Evolutionary conservation across 2,329 filamentous ascomycete genomes (phyloP).

Genomic region (Sporothrix humicola): DNA sequence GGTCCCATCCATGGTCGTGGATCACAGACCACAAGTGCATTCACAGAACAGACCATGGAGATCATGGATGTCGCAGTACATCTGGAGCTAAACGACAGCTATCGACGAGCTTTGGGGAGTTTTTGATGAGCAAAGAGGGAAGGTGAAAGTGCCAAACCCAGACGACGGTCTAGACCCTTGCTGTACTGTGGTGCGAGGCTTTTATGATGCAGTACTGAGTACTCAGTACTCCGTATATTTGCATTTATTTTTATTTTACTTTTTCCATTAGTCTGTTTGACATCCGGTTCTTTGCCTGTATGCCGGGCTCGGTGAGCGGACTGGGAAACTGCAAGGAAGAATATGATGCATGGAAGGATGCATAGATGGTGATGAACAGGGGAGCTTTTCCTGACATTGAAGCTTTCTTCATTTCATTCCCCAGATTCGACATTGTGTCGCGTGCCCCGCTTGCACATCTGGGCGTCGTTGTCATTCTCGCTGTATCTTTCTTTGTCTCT

Average conservation of each 20-base stretch:
- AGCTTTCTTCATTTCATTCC: background rate
- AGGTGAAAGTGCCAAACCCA: background rate
- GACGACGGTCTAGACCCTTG: background rate
- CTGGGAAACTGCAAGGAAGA: conserved; percentile 9
- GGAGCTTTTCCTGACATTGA: background rate
- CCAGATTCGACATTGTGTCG: background rate
- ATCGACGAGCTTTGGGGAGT: background rate
- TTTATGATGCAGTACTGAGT: no score
- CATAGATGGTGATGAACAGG: background rate
- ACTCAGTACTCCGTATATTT: no score
- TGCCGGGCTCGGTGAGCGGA: background rate
- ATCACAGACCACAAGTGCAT: no score
- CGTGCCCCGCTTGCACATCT: background rate
- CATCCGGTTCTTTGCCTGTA: background rate
- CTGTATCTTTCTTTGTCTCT: background rate
- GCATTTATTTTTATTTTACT: no score
- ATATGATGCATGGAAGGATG: background rate
- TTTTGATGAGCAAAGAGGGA: background rate
- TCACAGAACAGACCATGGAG: no score
- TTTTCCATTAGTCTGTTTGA: no score
- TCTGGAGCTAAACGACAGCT: conserved; percentile 3
- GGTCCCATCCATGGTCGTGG: background rate
- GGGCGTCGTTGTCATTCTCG: background rate
- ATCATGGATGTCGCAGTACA: conserved; percentile 5
- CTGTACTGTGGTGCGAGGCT: background rate